phyloP scores from a whole-genome alignment of 345 rosid genomes.

The Citrus inodora region DNA sequence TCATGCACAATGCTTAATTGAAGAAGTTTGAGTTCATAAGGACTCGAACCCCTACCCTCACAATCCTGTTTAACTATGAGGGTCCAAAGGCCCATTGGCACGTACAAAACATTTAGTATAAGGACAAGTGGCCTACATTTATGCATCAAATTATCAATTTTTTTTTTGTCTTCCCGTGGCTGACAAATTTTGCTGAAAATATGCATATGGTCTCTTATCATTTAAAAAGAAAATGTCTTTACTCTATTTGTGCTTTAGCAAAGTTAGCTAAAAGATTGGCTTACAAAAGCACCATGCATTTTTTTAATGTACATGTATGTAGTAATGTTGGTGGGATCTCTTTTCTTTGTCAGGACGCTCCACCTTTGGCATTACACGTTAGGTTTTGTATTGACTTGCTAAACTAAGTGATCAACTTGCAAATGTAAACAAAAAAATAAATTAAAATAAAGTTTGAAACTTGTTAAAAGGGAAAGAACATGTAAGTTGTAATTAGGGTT shows the following conservation, averaged over 20 bases:
- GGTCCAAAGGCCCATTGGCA: no score
- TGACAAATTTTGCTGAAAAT: constrained; percentile 13
- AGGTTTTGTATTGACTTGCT: background rate
- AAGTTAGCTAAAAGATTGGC: background rate
- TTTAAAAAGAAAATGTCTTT: background rate
- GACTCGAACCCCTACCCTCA: no score
- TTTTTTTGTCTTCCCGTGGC: background rate
- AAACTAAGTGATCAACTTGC: background rate
- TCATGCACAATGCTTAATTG: no score
- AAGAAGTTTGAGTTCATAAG: no score
- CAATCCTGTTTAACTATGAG: no score
- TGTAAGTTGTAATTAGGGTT: background rate
- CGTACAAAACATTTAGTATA: background rate
- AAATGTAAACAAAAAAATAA: background rate
- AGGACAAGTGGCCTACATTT: background rate
- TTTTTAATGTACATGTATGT: background rate
- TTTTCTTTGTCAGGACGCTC: background rate
- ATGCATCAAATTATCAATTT: background rate
- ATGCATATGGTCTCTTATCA: constrained; percentile 6
- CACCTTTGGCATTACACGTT: background rate
- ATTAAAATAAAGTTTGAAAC: background rate
- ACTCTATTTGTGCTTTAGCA: background rate
- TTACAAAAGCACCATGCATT: background rate
- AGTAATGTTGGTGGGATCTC: constrained; percentile 6
- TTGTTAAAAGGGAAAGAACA: background rate